Evolutionary conservation across 2,329 filamentous ascomycete species (phyloP), one percentile per base, ranked within the genome.

Genomic region (Eurotiales sp.): DNA sequence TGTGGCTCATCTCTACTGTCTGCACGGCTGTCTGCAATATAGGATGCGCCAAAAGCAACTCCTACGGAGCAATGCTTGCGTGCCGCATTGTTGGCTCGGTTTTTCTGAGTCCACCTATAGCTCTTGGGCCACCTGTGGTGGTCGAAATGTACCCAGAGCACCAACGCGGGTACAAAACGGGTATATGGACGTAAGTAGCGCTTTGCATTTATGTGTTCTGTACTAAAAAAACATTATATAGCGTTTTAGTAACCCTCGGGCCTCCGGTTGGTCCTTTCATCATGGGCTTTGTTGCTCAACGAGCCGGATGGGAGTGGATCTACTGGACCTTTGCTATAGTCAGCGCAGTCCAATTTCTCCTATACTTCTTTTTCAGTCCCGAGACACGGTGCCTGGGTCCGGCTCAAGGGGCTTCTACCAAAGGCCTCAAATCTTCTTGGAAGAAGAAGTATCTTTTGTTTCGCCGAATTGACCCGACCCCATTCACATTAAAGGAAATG

Each of bases 311-410:
- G 47, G 70, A 76, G 2, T 82, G 80, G 79, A 80, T 82, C 22
- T 83, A 78, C 61, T 82, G 74, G 71, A 72, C 75, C 12, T 63
- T 82, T 12, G 77, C 77, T 2, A 81, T 82, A 37, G 73, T 78
- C 54, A 80, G 80, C 54, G 74, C 65, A 41, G 70, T 71, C 14
- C 77, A 81, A 54, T 69, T 81, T 53, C 55, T 80, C 29, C 62
- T 74, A 3, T 80, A 80, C 59, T 56, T 78, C 51, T 73, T 79
- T 57, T 58, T 77, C 43, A 69, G 72, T 4, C 70, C 72, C 0
- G 78, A 81, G 58, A 79, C 77, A 1, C 71, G 72, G 23, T 80
- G 79, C 59, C 61, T 25, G 68, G 70, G 49, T 58, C 58, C 32
- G 58, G 65, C 52, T 65, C 12, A 37, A n/a, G n/a, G 4, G 12